A percentile compares a stretch with the other conserved stretches of the same genome.
These are phyloP conservation scores for Solanum sitiens DNA, from an alignment of 257 asterid genomes.

Conservation along the genomic window DNA sequence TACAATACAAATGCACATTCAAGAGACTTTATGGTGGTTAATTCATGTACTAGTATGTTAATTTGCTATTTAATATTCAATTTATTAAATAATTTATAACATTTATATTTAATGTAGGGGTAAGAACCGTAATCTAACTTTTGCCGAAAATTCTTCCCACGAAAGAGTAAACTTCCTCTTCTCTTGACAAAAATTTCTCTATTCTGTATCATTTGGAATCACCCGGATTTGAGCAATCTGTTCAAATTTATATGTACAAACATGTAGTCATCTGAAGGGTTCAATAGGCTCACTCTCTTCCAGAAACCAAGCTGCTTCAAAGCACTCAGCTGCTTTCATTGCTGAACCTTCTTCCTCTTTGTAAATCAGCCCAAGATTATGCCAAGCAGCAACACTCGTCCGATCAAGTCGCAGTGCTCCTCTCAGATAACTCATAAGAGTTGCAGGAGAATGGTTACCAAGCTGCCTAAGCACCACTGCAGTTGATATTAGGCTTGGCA, in stretches of 20 bases:
- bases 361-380: slow-evolving; percentile 9
- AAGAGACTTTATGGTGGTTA: not conserved
- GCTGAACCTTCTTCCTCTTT: not conserved
- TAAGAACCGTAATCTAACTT: not conserved
- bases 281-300: slow-evolving; percentile 1
- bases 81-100: not conserved
- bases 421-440: not conserved
- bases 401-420: slow-evolving; percentile 2
- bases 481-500: slow-evolving; percentile 57
- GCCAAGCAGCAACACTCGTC: slow-evolving; percentile 7
- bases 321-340: slow-evolving; percentile 5
- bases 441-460: slow-evolving; percentile 9
- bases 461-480: slow-evolving; percentile 45
- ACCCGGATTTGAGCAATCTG: not conserved
- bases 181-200: not conserved
- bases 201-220: not conserved
- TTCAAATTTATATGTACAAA: not conserved
- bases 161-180: not conserved
- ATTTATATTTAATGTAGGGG: not conserved
- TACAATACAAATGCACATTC: not conserved
- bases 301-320: slow-evolving; percentile 1
- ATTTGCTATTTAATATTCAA: not conserved
- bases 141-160: not conserved
- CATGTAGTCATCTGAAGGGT: slow-evolving; percentile 4
- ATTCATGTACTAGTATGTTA: not conserved